Base-by-base conservation (phyloP, 2,329 filamentous ascomycete species). In the Dactylellina sp. region DNA sequence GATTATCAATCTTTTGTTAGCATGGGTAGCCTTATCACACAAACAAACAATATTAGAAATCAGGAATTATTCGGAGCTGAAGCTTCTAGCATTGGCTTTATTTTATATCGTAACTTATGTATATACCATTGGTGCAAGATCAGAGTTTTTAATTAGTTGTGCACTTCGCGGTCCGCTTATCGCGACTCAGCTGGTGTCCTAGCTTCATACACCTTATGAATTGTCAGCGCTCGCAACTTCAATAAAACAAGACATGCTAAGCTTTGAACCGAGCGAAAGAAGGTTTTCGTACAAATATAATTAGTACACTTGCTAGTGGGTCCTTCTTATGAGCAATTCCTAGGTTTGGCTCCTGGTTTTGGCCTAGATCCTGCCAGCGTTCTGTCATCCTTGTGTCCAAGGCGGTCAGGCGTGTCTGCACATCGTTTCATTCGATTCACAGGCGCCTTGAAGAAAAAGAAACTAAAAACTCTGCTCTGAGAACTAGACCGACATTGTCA, bases 341-440 rank as follows among this genome's bases (percentile, higher is more conserved):
- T n/a, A n/a, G n/a, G n/a, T n/a, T n/a, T n/a, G 9, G 11, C 49
- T n/a, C n/a, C 49, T 53, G 20, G n/a, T 35, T 53, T 7, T 12
- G 2, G 49, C 49, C 49, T 53, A 37, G 49, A 53, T 53, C 49
- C 49, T 53, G 28, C 2, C 9, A 3, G 37, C 12, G 37, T 46
- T 18, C 16, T 46, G 9, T 46, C 42, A 20, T 3, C 9, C 42
- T 46, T 46, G 42, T 16, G 20, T 22, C 42, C 16, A 5, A 5
- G 28, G 28, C 28, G 28, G 9, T 32, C 6, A 50, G 46, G 46
- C 46, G 12, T 6, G 22, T 22, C 46, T 50, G 22, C 20, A 50
- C 12, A n/a, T 46, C 42, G 9, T 16, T 16, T 32, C 32, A 18
- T 47, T 16, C n/a, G 42, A 60, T 60, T 39, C 56, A 12, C 22